Percentiles rank a stretch among this genome's conserved stretches.
Conservation (phyloP, 23 red algal species). For the Cyanidiococcus yangmingshanensis region DNA sequence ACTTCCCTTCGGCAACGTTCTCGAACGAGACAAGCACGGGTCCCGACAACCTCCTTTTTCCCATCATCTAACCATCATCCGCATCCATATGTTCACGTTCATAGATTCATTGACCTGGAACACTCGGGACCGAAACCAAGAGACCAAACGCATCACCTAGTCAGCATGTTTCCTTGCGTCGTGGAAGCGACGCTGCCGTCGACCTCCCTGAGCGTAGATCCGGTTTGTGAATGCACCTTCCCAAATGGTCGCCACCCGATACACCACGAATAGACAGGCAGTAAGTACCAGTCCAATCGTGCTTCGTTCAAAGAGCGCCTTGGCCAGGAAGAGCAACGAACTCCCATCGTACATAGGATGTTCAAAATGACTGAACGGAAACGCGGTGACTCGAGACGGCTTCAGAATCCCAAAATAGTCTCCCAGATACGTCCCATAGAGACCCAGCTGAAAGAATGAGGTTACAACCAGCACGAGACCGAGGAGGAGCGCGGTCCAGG, state of each 20-base stretch:
- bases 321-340: constrained; percentile 56
- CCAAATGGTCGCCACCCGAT: constrained; percentile 42
- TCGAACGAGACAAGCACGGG: too few species aligned
- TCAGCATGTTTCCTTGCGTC: not conserved
- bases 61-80: too few species aligned
- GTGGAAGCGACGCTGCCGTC: not conserved
- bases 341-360: constrained; percentile 97
- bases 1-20: too few species aligned
- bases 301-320: constrained; percentile 48
- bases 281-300: constrained; percentile 62
- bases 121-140: too few species aligned
- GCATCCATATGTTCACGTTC: too few species aligned
- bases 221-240: constrained; percentile 26
- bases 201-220: not conserved
- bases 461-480: constrained; percentile 49
- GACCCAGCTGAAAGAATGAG: constrained; percentile 51
- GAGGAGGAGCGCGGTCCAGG: not conserved
- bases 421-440: constrained; percentile 82
- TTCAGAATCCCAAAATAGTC: constrained; percentile 92
- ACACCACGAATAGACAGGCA: constrained; percentile 68
- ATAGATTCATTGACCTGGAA: too few species aligned
- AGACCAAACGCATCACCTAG: too few species aligned
- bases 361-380: constrained; percentile 59
- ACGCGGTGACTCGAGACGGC: constrained; percentile 36
- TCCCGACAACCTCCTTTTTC: too few species aligned